These are phyloP conservation scores for Neofusicoccum ribis DNA, from an alignment of 2,329 filamentous ascomycete species.

Conservation along the genomic window DNA sequence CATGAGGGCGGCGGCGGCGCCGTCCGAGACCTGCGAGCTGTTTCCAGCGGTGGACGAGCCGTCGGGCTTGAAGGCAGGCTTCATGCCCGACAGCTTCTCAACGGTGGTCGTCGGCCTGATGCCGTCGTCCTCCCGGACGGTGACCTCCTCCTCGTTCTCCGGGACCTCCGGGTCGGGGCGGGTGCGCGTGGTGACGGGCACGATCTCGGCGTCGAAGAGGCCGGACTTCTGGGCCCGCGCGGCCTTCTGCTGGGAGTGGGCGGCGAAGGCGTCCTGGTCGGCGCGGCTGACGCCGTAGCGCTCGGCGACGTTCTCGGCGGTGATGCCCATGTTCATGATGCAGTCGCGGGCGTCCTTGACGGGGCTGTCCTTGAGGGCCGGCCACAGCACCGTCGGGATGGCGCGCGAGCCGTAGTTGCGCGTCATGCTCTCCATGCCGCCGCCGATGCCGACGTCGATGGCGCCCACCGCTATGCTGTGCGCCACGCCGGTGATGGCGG, in stretches of 20 bases:
- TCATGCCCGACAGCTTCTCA: slow-evolving; percentile 75
- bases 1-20: slow-evolving; percentile 78
- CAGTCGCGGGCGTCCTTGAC: slow-evolving; percentile 72
- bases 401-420: slow-evolving; percentile 81
- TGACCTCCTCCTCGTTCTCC: slow-evolving; percentile 57
- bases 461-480: slow-evolving; percentile 73
- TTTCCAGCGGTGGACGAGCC: slow-evolving; percentile 86
- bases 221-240: slow-evolving; percentile 68
- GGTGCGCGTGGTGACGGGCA: slow-evolving; percentile 72
- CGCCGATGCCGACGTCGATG: slow-evolving; percentile 74
- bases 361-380: slow-evolving; percentile 63
- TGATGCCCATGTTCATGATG: slow-evolving; percentile 92
- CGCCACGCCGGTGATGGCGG: slow-evolving; percentile 73
- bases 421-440: slow-evolving; percentile 96
- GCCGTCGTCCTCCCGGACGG: slow-evolving; percentile 78
- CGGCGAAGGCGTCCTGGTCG: slow-evolving; percentile 84
- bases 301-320: slow-evolving; percentile 81
- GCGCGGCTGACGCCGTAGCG: slow-evolving; percentile 71
- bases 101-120: slow-evolving; percentile 67
- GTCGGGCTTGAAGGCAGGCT: slow-evolving; percentile 77
- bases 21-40: slow-evolving; percentile 80
- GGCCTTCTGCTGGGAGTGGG: slow-evolving; percentile 71
- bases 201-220: slow-evolving; percentile 74
- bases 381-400: slow-evolving; percentile 77
- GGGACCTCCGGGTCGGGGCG: slow-evolving; percentile 60